These are phyloP conservation scores for Phytophthora nicotianae DNA, from an alignment of 352 stramenopile species.

Conservation along the genomic window DNA sequence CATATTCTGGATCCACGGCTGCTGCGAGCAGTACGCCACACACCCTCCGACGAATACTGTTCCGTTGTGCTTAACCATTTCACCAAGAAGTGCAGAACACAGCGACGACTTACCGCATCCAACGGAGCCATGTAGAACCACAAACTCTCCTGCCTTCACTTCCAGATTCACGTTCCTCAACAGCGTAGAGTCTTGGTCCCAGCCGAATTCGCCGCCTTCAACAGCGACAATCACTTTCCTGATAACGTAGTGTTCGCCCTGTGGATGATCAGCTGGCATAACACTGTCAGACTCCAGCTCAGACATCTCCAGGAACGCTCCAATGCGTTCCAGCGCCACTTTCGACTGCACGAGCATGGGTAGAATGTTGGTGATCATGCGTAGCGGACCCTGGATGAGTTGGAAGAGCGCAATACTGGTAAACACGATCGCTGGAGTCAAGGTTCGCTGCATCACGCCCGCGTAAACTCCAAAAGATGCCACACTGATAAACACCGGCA, in stretches of 20 bases:
- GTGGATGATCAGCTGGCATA: constrained; percentile 14
- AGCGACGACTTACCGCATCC: constrained; percentile 91
- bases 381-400: constrained; percentile 64
- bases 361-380: constrained; percentile 48
- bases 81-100: constrained; percentile 57
- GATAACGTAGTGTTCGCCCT: constrained; percentile 21
- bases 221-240: constrained; percentile 39
- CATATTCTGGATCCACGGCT: constrained; percentile 91
- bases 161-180: constrained; percentile 72
- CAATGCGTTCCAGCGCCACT: constrained; percentile 79
- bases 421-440: constrained; percentile 82
- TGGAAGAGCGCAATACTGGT: constrained; percentile 79
- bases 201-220: constrained; percentile 43
- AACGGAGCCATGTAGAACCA: constrained; percentile 91
- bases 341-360: constrained; percentile 84
- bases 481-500: constrained; percentile 58
- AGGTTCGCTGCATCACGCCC: constrained; percentile 69
- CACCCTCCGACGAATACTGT: constrained; percentile 46
- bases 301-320: constrained; percentile 72
- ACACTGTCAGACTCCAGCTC: constrained; percentile 38
- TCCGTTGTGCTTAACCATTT: constrained; percentile 85
- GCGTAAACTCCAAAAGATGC: constrained; percentile 52
- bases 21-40: constrained; percentile 87
- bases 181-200: constrained; percentile 29
- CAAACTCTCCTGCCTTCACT: constrained; percentile 78